These are phyloP conservation scores for Jackrogersella multiformis DNA, from an alignment of 495 filamentous ascomycete genomes.

Conservation along the genomic window DNA sequence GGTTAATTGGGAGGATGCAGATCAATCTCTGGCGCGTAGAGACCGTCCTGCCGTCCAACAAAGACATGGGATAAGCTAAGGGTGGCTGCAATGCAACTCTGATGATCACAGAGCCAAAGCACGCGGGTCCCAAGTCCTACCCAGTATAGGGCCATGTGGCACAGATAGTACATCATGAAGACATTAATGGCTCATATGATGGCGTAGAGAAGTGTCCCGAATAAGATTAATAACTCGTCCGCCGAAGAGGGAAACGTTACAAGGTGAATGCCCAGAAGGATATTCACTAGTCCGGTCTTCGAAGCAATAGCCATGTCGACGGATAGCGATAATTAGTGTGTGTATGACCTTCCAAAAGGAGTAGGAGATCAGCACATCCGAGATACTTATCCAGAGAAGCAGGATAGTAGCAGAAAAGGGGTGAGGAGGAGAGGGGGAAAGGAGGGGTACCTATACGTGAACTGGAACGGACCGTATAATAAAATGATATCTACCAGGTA, in stretches of 20 bases:
- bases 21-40: constrained; percentile 23
- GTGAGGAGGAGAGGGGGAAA: constrained; percentile 10
- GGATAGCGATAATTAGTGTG: constrained; percentile 27
- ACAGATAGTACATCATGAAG: constrained; percentile 19
- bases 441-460: too few species aligned
- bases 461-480: too few species aligned
- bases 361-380: constrained; percentile 22
- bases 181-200: constrained; percentile 34
- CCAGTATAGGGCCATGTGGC: constrained; percentile 19
- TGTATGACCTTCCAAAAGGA: constrained; percentile 38
- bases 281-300: constrained; percentile 18
- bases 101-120: constrained; percentile 36
- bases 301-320: constrained; percentile 23
- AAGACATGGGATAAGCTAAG: constrained; percentile 28
- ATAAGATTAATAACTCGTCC: constrained; percentile 12
- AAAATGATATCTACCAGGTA: too few species aligned
- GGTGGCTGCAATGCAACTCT: constrained; percentile 40
- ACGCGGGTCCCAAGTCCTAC: constrained; percentile 36
- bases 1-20: constrained; percentile 29
- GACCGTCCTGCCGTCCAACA: constrained; percentile 5
- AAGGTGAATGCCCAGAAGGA: not conserved
- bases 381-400: constrained; percentile 23
- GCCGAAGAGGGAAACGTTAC: constrained; percentile 32
- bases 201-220: constrained; percentile 1
- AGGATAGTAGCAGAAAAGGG: constrained; percentile 14